phyloP scores from a whole-genome alignment of 495 filamentous ascomycete species.

The Aspergillus funiculosus region DNA sequence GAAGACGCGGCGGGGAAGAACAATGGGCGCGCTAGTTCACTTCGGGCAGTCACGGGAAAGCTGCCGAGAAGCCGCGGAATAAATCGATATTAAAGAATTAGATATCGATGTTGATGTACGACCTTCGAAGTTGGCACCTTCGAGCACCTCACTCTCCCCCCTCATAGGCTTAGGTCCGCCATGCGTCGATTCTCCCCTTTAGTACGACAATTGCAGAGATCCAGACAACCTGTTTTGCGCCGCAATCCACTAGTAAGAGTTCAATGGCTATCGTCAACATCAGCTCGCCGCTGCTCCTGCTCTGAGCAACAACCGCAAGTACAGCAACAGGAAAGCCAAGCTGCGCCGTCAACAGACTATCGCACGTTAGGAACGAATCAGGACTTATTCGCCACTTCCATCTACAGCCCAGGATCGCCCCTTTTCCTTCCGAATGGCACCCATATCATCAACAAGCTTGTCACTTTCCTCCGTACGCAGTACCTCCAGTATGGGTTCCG shows the following conservation, averaged over 20 bases:
- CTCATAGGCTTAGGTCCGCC: neutral
- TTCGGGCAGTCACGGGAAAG: conserved; percentile 11
- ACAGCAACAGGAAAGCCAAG: conserved; percentile 9
- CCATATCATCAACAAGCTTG: conserved; percentile 79
- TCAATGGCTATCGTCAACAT: conserved; percentile 34
- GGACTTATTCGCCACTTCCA: conserved; percentile 70
- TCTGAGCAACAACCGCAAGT: conserved; percentile 26
- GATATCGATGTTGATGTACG: too few species aligned
- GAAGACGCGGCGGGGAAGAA: neutral
- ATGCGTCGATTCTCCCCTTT: conserved; percentile 21
- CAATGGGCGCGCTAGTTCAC: conserved; percentile 10
- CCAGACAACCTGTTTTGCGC: neutral
- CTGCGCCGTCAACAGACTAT: conserved; percentile 51
- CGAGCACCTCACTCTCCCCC: neutral
- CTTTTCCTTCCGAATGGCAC: conserved; percentile 84
- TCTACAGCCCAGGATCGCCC: conserved; percentile 81
- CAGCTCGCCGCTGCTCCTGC: conserved; percentile 35
- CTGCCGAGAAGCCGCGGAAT: conserved; percentile 1
- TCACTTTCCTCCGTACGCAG: conserved; percentile 78
- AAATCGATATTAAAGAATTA: neutral
- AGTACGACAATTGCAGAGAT: conserved; percentile 5
- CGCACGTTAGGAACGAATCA: conserved; percentile 64
- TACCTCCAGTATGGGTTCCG: conserved; percentile 84
- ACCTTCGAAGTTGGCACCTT: too few species aligned
- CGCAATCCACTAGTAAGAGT: conserved; percentile 7